A percentile compares a stretch with the other conserved stretches of the same genome.
Conservation (phyloP, 1,139 yeast genomes). For the Candida glucosophila region DNA sequence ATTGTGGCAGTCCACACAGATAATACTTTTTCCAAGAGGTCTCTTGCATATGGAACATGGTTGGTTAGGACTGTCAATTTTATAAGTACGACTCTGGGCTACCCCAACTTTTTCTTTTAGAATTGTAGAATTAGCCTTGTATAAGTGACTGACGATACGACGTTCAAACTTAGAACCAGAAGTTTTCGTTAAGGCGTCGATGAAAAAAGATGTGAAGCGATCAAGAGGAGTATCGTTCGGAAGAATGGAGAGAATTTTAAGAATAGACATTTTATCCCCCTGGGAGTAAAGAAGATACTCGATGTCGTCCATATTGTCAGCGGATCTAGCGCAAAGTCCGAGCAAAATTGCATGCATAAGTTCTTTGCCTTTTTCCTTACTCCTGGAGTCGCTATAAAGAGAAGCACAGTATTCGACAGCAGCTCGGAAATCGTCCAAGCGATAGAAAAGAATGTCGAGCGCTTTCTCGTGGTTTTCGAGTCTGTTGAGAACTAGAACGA, state of each 20-base stretch:
- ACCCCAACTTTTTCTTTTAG: conserved; percentile 27
- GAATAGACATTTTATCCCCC: conserved; percentile 47
- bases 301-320: conserved; percentile 27
- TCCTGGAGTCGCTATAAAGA: conserved; percentile 30
- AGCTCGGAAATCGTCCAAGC: conserved; percentile 45
- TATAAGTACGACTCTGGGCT: conserved; percentile 26
- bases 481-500: conserved; percentile 51
- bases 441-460: conserved; percentile 52
- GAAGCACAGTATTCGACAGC: conserved; percentile 58
- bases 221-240: conserved; percentile 42
- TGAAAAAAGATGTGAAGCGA: conserved; percentile 37
- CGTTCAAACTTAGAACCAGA: conserved; percentile 18
- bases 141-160: conserved; percentile 22
- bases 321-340: conserved; percentile 25
- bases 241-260: conserved; percentile 39
- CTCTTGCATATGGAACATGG: conserved; percentile 55
- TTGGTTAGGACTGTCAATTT: conserved; percentile 29
- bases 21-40: conserved; percentile 53
- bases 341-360: conserved; percentile 31
- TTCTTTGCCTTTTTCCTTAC: conserved; percentile 28
- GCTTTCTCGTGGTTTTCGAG: conserved; percentile 60
- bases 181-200: conserved; percentile 33
- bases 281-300: conserved; percentile 37
- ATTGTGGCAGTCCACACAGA: conserved; percentile 44
- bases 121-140: conserved; percentile 29